Evolutionary conservation across 2,329 filamentous ascomycete genomes (phyloP).

Genomic region (Trichoderma cornu-damae): DNA sequence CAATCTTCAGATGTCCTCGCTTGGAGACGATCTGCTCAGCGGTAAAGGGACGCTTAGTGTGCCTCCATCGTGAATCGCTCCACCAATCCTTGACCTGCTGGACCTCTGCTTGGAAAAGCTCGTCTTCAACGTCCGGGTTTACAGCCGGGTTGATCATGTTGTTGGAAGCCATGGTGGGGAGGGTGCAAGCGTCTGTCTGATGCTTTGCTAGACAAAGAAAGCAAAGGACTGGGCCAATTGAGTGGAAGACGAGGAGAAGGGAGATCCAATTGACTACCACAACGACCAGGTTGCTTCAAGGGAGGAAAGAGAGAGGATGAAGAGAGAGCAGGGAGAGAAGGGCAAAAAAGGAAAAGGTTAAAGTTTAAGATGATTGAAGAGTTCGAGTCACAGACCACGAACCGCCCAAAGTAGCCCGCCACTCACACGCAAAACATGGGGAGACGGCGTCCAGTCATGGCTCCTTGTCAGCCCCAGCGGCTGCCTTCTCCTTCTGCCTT

Average conservation of each 20-base stretch:
- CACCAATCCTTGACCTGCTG: conserved; percentile 91
- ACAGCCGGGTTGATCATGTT: conserved; percentile 57
- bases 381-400: conserved; percentile 16
- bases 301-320: not conserved
- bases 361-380: not conserved
- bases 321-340: not conserved
- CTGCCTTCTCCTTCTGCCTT: not conserved
- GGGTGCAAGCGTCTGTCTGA: conserved; percentile 18
- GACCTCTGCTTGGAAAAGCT: conserved; percentile 76
- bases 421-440: conserved; percentile 4
- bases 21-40: conserved; percentile 97
- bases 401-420: not conserved
- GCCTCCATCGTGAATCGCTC: conserved; percentile 83
- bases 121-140: conserved; percentile 54
- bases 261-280: not conserved
- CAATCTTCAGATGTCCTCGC: conserved; percentile 81
- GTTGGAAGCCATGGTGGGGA: conserved; percentile 51
- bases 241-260: not conserved
- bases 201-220: not conserved
- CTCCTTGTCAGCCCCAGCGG: conserved; percentile 1
- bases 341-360: conserved; percentile 1
- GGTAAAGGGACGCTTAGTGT: conserved; percentile 88
- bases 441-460: conserved; percentile 10
- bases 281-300: not conserved
- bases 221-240: not conserved